These are phyloP conservation scores for Russula sp. DNA, from an alignment of 768 basidiomycete genomes.

Conservation along the genomic window DNA sequence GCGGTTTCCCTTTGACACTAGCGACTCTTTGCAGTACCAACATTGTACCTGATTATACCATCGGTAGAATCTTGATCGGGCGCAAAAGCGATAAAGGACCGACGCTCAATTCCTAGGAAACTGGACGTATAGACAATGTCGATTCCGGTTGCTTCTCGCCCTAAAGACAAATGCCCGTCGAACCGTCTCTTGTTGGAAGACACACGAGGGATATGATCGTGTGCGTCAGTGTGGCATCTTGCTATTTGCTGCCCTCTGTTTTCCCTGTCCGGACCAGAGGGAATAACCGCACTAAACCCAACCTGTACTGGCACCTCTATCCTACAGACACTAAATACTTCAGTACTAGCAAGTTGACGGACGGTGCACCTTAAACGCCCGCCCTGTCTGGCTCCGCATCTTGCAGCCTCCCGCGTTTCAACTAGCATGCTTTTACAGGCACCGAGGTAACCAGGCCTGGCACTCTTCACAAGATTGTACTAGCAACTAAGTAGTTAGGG, in stretches of 20 bases:
- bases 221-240: slow-evolving; percentile 8
- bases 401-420: background rate
- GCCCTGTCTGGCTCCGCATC: background rate
- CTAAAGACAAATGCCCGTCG: background rate
- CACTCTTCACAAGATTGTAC: background rate
- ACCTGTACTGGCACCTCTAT: background rate
- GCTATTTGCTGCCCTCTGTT: background rate
- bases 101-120: background rate
- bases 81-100: background rate
- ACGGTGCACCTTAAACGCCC: background rate
- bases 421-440: background rate
- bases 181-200: background rate
- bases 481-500: background rate
- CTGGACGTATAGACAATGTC: background rate
- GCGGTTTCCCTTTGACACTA: slow-evolving; percentile 4
- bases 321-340: background rate
- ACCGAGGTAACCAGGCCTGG: background rate
- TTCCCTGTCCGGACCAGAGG: background rate
- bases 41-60: slow-evolving; percentile 9
- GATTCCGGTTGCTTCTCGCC: background rate
- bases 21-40: background rate
- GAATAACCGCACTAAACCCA: slow-evolving; percentile 1
- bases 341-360: background rate
- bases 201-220: background rate
- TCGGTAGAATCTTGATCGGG: background rate